phyloP scores from a whole-genome alignment of 73 alveolate genomes.

The Diophrys appendiculata region DNA sequence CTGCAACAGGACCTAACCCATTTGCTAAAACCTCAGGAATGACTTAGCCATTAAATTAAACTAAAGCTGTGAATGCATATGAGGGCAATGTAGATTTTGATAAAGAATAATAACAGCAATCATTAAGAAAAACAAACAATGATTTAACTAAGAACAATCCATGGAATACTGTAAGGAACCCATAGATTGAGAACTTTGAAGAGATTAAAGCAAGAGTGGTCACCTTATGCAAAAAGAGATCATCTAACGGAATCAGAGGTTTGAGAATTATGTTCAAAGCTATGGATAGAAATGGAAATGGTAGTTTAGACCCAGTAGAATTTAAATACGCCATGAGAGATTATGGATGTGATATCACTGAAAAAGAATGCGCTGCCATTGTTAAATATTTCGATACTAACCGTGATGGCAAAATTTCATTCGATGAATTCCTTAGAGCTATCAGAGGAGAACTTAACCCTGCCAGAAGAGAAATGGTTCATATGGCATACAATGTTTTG shows the following conservation, averaged over 20 bases:
- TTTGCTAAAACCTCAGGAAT: constrained; percentile 54
- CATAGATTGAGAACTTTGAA: constrained; percentile 18
- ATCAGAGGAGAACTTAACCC: constrained; percentile 79
- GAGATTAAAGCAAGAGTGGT: constrained; percentile 18
- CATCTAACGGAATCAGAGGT: constrained; percentile 27
- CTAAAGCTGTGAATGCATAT: constrained; percentile 34
- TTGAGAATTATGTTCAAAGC: constrained; percentile 46
- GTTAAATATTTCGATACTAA: constrained; percentile 55
- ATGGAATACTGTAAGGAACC: neutral
- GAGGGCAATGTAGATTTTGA: constrained; percentile 51
- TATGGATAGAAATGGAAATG: constrained; percentile 39
- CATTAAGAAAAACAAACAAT: neutral
- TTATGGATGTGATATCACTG: constrained; percentile 46
- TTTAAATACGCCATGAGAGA: constrained; percentile 66
- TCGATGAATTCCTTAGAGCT: constrained; percentile 79
- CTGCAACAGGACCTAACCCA: constrained; percentile 60
- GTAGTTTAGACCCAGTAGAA: constrained; percentile 61
- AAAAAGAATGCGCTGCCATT: constrained; percentile 35
- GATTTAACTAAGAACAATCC: constrained; percentile 16
- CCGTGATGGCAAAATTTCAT: constrained; percentile 57
- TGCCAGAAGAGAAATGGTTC: constrained; percentile 66
- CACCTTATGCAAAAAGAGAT: constrained; percentile 15
- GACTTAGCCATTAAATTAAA: constrained; percentile 44
- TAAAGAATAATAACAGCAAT: constrained; percentile 6
- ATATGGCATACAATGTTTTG: constrained; percentile 58